A percentile compares a stretch with the other conserved stretches of the same genome.
Evolutionary conservation across 179 eudicot species (phyloP).

Genomic region (Gypsophila paniculata): DNA sequence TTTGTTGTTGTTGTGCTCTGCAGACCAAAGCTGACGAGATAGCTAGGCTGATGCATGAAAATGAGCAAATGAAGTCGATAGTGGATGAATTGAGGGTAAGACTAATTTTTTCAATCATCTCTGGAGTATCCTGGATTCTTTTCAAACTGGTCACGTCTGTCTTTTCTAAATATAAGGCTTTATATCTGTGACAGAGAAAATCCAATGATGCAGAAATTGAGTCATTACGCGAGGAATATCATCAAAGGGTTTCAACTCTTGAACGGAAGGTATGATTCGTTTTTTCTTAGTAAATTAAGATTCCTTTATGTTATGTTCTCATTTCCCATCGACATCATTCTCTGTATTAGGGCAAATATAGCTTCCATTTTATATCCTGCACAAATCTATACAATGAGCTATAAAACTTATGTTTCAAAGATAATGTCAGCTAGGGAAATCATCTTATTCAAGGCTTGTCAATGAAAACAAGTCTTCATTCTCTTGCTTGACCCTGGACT

Average conservation of each 20-base stretch:
- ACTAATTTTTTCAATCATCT: slow-evolving; percentile 1
- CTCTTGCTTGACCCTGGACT: slow-evolving; percentile 7
- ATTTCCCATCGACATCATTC: not conserved
- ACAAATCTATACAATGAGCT: not conserved
- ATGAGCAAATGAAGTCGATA: slow-evolving; percentile 71
- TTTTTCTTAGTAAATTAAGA: slow-evolving; percentile 1
- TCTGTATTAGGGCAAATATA: not conserved
- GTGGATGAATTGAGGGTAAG: slow-evolving; percentile 71
- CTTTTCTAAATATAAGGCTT: slow-evolving; percentile 8
- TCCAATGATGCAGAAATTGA: slow-evolving; percentile 89
- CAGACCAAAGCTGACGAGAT: slow-evolving; percentile 99
- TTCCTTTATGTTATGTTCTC: not conserved
- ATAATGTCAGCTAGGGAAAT: not conserved
- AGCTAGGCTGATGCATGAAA: slow-evolving; percentile 87
- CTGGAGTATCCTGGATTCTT: not conserved
- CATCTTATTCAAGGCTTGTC: not conserved
- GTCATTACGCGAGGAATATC: slow-evolving; percentile 91
- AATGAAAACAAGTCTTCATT: not conserved
- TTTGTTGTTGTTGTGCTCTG: slow-evolving; percentile 19
- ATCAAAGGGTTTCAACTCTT: slow-evolving; percentile 84
- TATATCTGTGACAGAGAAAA: slow-evolving; percentile 51
- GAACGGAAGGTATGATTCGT: slow-evolving; percentile 73
- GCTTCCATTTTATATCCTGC: not conserved
- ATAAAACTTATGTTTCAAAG: not conserved
- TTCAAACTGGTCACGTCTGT: slow-evolving; percentile 3